These are phyloP conservation scores for Aspergillus panamensis DNA, from an alignment of 495 filamentous ascomycete genomes.

Conservation along the genomic window DNA sequence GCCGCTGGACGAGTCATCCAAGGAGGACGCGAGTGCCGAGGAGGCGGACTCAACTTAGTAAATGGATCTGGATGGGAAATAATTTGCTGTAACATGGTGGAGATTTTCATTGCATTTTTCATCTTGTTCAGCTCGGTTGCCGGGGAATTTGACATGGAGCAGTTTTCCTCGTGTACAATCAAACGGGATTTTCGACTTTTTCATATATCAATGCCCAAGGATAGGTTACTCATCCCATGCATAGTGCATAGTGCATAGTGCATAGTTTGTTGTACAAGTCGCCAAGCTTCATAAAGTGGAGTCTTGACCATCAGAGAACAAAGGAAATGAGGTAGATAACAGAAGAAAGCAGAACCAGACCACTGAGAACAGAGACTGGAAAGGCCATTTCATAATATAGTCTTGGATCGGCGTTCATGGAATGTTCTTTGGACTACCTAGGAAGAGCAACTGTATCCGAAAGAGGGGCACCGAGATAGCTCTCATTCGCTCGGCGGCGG, in stretches of 20 bases:
- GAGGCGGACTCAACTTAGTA: conserved; percentile 16
- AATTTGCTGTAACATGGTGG: conserved; percentile 5
- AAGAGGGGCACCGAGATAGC: conserved; percentile 9
- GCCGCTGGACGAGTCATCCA: conserved; percentile 14
- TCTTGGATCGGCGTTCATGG: too few species aligned
- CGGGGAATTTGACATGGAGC: conserved; percentile 6
- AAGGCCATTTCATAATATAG: too few species aligned
- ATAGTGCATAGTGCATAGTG: too few species aligned
- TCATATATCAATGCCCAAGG: too few species aligned
- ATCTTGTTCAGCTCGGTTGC: not conserved
- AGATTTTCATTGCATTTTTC: not conserved
- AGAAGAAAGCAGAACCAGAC: too few species aligned
- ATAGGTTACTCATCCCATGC: too few species aligned
- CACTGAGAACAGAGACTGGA: too few species aligned
- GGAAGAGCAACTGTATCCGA: conserved; percentile 39
- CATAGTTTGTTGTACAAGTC: too few species aligned
- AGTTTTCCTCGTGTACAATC: conserved; percentile 21
- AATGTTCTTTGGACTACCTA: conserved; percentile 1
- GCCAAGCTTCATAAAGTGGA: too few species aligned
- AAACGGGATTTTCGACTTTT: conserved; percentile 6
- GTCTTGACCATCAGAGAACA: too few species aligned
- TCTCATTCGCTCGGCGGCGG: conserved; percentile 5
- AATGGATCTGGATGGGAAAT: conserved; percentile 2
- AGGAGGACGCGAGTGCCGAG: conserved; percentile 16
- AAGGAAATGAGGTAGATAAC: too few species aligned